A percentile compares a stretch with the other conserved stretches of the same genome.
Evolutionary conservation across 805 yeast genomes (phyloP).

Genomic region (Zygotorulaspora florentina): DNA sequence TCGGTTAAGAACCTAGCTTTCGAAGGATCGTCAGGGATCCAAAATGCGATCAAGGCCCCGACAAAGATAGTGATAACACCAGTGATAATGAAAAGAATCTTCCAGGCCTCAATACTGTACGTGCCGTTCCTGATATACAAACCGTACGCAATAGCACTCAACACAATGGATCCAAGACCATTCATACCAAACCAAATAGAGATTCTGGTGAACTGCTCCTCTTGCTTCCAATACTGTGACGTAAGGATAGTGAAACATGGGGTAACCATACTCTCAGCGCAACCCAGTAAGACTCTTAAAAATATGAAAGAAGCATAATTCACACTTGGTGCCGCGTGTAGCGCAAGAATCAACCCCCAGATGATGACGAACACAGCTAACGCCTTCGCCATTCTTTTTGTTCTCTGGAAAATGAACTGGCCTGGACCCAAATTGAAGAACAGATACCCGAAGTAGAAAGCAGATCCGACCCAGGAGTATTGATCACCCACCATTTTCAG

Average conservation of each 20-base stretch:
- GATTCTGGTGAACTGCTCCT: constrained; percentile 43
- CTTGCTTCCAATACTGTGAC: constrained; percentile 52
- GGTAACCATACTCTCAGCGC: constrained; percentile 49
- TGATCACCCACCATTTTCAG: constrained; percentile 41
- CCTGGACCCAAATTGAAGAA: constrained; percentile 44
- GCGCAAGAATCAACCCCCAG: constrained; percentile 58
- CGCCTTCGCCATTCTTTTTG: constrained; percentile 50
- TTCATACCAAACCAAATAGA: constrained; percentile 43
- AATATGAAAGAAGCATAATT: constrained; percentile 44
- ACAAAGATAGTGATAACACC: constrained; percentile 55
- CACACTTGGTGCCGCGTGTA: constrained; percentile 49
- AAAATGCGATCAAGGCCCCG: constrained; percentile 45
- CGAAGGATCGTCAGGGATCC: constrained; percentile 55
- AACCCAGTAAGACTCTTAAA: constrained; percentile 48
- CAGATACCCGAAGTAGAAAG: constrained; percentile 62
- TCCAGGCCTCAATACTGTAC: constrained; percentile 54
- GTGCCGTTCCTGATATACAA: constrained; percentile 37
- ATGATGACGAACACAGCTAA: constrained; percentile 45
- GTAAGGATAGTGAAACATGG: constrained; percentile 57
- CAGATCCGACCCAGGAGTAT: constrained; percentile 55
- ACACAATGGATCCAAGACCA: constrained; percentile 46
- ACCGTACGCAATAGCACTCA: constrained; percentile 55
- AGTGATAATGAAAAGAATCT: constrained; percentile 51
- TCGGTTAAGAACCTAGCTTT: constrained; percentile 45
- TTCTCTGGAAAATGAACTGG: constrained; percentile 41